These are phyloP conservation scores for Pharnaceum exiguum DNA, from an alignment of 148 eudicot species.

Conservation along the genomic window DNA sequence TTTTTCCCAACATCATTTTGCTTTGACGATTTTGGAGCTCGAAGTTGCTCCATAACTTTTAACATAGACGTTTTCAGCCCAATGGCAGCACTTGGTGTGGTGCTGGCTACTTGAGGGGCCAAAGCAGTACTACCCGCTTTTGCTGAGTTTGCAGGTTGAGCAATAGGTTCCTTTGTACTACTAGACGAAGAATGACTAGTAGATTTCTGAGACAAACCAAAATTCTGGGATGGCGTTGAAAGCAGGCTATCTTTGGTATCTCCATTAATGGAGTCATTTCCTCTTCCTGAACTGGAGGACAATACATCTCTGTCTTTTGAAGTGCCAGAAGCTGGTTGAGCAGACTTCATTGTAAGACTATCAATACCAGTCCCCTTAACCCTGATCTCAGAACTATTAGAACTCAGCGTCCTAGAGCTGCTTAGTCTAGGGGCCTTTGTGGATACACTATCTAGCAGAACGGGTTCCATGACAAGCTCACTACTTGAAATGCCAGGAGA, in stretches of 20 bases:
- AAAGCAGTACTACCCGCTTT: conserved; percentile 23
- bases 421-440: conserved; percentile 15
- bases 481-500: conserved; percentile 17
- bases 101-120: conserved; percentile 23
- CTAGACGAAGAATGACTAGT: conserved; percentile 28
- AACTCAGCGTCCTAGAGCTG: conserved; percentile 13
- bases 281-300: conserved; percentile 16
- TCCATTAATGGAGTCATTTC: conserved; percentile 4
- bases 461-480: conserved; percentile 22
- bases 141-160: conserved; percentile 21
- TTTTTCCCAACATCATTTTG: conserved; percentile 39
- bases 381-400: conserved; percentile 17
- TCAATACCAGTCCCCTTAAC: conserved; percentile 13
- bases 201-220: conserved; percentile 19
- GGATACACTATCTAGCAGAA: conserved; percentile 20
- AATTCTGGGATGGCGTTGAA: conserved; percentile 18
- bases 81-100: conserved; percentile 24
- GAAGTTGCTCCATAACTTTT: conserved; percentile 58
- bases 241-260: conserved; percentile 12
- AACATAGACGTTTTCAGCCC: conserved; percentile 45
- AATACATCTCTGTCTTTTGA: conserved; percentile 12
- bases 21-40: conserved; percentile 32
- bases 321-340: conserved; percentile 15
- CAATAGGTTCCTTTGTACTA: conserved; percentile 15
- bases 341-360: conserved; percentile 13